Evolutionary conservation across 495 filamentous ascomycete genomes (phyloP), one percentile per base, ranked within the genome.

Genomic region (Pseudotulostoma volvatum): DNA sequence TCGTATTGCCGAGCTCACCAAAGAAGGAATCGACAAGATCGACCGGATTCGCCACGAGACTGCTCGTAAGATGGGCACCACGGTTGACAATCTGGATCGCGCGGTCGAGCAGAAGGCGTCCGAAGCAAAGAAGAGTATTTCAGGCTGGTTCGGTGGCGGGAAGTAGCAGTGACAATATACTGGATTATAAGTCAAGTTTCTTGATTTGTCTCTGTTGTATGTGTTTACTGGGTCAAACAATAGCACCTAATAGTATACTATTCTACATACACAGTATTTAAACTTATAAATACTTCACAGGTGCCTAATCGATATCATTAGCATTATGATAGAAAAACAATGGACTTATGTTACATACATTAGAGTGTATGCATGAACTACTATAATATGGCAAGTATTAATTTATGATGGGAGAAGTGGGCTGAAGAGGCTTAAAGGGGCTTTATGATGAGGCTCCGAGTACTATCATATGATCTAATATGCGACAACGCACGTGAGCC

Each of bases 41-140:
- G 77, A 85, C 45, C 64, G 73, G 44, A 61, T 73, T 38, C 56
- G 63, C 30, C 44, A 57, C 21, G 61, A 70, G 2, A 54, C 68
- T 14, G 44, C 53, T 13, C 39, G 37, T 9, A 54, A 59, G 40
- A 18, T 56, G 39, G 50, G 56, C 35, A 46, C 56, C 2, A 41
- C 55, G 7, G 55, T 71, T 13, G 67, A 74, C 19, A 58, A 61
- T 36, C 50, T 69, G 18, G 84, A 90, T 54, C 70, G 72, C 42
- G 84, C 76, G 49, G 70, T 93, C 17, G 81, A 85, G 63, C 64
- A 77, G 46, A 75, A 76, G 47, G 73, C 85, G 9, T 55, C 73
- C 4, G 80, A 88, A 55, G 78, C 83, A 7, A 92, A 92, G 73
- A 70, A 75, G 37, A 72, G 72, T 14, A 57, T 90, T 41, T 77